Base-by-base conservation (phyloP, 2,329 filamentous ascomycete genomes). In the Beauveria australis region DNA sequence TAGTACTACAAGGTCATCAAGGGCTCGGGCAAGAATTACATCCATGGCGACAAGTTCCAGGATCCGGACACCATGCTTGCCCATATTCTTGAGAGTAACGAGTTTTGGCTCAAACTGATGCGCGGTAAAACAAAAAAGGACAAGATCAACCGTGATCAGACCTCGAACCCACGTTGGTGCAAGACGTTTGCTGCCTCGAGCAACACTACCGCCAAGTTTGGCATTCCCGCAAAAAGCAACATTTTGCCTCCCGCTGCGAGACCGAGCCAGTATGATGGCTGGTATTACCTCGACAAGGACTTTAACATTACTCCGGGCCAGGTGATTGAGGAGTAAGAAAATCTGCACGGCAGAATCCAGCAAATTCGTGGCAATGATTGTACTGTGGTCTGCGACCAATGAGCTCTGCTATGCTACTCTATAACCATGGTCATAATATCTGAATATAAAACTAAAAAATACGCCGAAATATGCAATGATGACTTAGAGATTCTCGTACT, bases 71-170 rank as follows among this genome's bases (percentile, higher is more conserved):
- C 71, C 59, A 69, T 71, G 52, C 57, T 68, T 47, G 61, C 68
- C 8, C 66, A 70, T 26, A 65, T 78, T 59, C 66, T 66, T 46
- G 68, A 75, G 53, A 75, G 74, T 62, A 74, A 78, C 62, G 67
- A 63, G 1, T 73, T 69, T 59, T 78, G 76, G 76, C 57, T 69
- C 16, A 70, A 76, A 5, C 72, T 78, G 1, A 67, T 75, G n/a
- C 68, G 63, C 1, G 76, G 74, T 53, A 68, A 69, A 33, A 72
- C 72, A 7, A 66, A 75, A 58, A 68, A 69, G 7, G 69, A 71
- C 16, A 67, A 75, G 64, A 74, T 77, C 64, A 76, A 72, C 66
- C 72, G 69, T 63, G 74, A 76, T 64, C 76, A 78, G 69, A 78
- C 75, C 0, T 72, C 66, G 40, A 65, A 67, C 48, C 67, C 70